Conservation (phyloP, 441 rosid genomes). For the Gossypium trilobum region DNA sequence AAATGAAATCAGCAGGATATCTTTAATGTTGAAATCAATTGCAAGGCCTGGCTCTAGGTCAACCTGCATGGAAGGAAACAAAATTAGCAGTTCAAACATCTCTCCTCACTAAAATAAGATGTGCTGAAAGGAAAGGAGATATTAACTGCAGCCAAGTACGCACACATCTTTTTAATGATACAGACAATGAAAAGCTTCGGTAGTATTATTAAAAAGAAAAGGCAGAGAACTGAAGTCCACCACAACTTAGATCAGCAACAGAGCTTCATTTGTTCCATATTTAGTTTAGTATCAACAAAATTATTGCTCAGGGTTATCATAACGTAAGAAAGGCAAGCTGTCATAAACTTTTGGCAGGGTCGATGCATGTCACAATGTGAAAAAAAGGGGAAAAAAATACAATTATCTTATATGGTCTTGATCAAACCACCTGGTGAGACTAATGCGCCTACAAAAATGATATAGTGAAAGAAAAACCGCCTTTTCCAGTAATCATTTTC, state of each 20-base stretch:
- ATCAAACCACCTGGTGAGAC: background rate
- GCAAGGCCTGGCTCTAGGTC: conserved; percentile 68
- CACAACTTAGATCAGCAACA: background rate
- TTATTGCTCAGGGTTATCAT: background rate
- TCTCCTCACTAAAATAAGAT: background rate
- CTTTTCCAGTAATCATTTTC: background rate
- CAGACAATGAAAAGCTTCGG: background rate
- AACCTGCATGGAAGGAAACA: conserved; percentile 44
- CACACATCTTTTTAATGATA: background rate
- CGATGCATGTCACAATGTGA: background rate
- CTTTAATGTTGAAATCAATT: conserved; percentile 70
- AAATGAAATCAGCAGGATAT: conserved; percentile 57
- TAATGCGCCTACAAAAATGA: background rate
- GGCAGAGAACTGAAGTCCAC: background rate
- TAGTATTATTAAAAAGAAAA: background rate
- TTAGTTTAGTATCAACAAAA: background rate
- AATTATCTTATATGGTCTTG: background rate
- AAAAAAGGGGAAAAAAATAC: background rate
- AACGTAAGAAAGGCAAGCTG: background rate
- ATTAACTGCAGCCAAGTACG: background rate
- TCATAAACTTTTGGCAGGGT: background rate
- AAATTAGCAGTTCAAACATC: conserved; percentile 7
- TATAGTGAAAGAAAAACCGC: background rate
- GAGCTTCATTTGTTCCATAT: conserved; percentile 4
- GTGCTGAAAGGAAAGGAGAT: background rate